Base-by-base conservation (phyloP, 208 protist species). In the Strigomonas oncopelti region DNA sequence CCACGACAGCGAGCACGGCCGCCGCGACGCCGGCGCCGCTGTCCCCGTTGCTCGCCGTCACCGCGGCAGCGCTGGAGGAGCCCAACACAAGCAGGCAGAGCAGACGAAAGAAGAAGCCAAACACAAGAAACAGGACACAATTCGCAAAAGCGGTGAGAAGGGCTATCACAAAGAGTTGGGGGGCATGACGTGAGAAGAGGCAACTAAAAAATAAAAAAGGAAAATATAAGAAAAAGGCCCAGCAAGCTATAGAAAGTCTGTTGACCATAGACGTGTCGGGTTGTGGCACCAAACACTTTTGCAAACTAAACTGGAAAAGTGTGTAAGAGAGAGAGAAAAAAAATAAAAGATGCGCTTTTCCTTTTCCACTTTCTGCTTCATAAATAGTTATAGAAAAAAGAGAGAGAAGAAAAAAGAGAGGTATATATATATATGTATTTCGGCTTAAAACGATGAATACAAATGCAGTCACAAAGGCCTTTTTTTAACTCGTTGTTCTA, bases 1-100 rank as follows among this genome's bases (percentile, higher is more conserved):
- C 27, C 25, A 82, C 0, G 11, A 88, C 57, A 46, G 83, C 32
- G 22, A 64, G 38, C 5, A 64, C 52, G 0, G 78, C 56, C 0
- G 32, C 27, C 11, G 67, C 22, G 2, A 32, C 48, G 5, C 58
- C 56, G 22, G 68, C 25, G 14, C 53, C 38, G n/a, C 36, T 13
- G 18, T 25, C 24, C 22, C 45, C 55, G 53, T 48, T 14, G 16
- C 42, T 48, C 42, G 42, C 42, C 16, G 42, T 48, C 42, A 48
- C 42, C 11, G 42, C 16, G 42, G 42, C 42, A 1, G 16, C 42
- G 16, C 9, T 20, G 1, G 11, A 7, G 1, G 42, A 48, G 1
- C 42, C 42, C 13, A 48, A 20, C 11, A 48, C 13, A 1, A 48
- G 42, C 42, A 9, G 1, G 16, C 42, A 48, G 42, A 48, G 42